These are phyloP conservation scores for Litchi chinensis DNA, from an alignment of 345 rosid genomes.

Conservation along the genomic window DNA sequence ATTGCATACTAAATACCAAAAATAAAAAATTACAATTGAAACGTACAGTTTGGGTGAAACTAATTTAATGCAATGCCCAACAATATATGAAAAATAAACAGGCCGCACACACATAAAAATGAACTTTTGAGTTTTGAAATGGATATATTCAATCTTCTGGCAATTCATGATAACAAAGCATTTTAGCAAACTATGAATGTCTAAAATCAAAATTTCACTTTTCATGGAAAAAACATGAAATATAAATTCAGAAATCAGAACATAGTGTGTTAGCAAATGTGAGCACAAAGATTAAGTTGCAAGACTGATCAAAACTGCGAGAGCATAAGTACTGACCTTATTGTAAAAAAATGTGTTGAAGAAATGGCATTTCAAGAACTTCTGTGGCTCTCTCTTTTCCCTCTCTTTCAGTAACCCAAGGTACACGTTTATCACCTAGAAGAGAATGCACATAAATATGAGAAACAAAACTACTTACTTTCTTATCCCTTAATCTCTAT, in stretches of 20 bases:
- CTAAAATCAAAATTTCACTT: not conserved
- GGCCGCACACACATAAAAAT: not conserved
- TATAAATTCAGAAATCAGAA: not conserved
- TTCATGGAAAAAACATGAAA: not conserved
- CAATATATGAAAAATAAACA: not conserved
- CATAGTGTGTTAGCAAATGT: not conserved
- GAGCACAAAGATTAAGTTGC: not conserved
- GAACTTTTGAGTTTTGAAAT: not conserved
- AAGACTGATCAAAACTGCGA: not conserved
- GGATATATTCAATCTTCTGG: not conserved
- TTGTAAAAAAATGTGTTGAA: constrained; percentile 93
- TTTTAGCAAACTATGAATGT: not conserved
- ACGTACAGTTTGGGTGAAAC: not conserved
- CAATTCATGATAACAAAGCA: not conserved
- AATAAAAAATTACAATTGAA: not conserved
- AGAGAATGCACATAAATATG: constrained; percentile 23
- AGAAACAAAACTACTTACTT: constrained; percentile 18
- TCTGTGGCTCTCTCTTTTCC: constrained; percentile 84
- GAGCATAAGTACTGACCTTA: constrained; percentile 54
- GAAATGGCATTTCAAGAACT: constrained; percentile 91
- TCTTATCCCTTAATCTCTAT: not conserved
- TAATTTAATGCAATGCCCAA: not conserved
- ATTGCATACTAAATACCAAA: not conserved
- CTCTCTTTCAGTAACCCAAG: constrained; percentile 91
- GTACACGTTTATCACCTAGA: constrained; percentile 85